Base-by-base conservation (phyloP, 2,329 filamentous ascomycete genomes). In the Arachnopeziza araneosa region DNA sequence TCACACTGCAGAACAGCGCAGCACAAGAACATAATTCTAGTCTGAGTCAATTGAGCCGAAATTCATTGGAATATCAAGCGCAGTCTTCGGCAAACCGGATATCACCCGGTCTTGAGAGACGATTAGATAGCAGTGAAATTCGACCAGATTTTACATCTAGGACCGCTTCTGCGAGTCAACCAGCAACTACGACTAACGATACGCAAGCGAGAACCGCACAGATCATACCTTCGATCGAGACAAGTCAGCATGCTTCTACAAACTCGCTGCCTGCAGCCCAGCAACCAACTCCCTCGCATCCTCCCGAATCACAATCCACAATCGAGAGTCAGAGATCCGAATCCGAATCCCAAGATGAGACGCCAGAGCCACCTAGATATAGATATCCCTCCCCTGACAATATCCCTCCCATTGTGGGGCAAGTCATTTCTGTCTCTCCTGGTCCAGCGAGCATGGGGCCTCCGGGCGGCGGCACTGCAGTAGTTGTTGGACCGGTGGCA, bases 371-470 rank as follows among this genome's bases (percentile, higher is more conserved):
- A 7, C 53, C 56, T 14, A n/a, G 9, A 23, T 60, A 63, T 24
- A 53, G 57, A 55, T 65, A 65, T 30, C 63, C 63, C 5, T 62
- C 59, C 2, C 63, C 63, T 22, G 59, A 62, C 14, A 62, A 61
- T 55, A 59, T 62, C 4, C 55, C 52, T 14, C 55, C 56, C 10
- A 54, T 64, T 24, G 36, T 58, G 30, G 57, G 62, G 32, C 56
- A 56, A 21, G 55, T 30, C 22, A 24, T 48, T 6, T 30, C 23
- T 5, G 49, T 24, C 10, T 22, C 19, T 36, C 30, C 54, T 22
- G 58, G 56, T 5, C 49, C 36, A 0, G 24, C 30, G 1, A 60
- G 36, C 5, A 60, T 64, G 57, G 62, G 62, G 24, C 60, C 62
- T 36, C 59, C 59, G 24, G 64, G 63, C 3, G 60, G 54, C 23